Conservation (phyloP, 352 stramenopile genomes). For the Hyaloperonospora brassicae region DNA sequence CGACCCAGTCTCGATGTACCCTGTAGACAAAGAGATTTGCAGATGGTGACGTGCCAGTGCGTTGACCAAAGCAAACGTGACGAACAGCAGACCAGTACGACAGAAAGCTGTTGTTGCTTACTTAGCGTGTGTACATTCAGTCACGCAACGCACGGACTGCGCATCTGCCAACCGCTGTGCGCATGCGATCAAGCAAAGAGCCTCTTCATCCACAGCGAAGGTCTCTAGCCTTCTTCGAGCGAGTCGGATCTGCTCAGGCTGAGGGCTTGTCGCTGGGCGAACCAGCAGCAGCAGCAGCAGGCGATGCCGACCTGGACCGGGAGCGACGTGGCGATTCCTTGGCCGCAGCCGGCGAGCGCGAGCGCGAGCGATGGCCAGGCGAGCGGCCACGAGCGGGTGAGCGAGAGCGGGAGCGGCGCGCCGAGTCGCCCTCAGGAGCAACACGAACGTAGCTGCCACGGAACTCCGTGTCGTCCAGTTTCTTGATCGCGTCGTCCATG, state of each 20-base stretch:
- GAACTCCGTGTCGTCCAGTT: slow-evolving; percentile 86
- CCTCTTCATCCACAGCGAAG: slow-evolving; percentile 1
- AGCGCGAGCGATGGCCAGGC: slow-evolving; percentile 54
- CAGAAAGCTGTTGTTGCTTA: slow-evolving; percentile 22
- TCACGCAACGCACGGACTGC: slow-evolving; percentile 20
- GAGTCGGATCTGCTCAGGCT: slow-evolving; percentile 34
- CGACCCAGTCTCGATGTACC: too few relatives aligned
- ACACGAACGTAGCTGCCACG: slow-evolving; percentile 77
- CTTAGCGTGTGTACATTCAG: slow-evolving; percentile 15
- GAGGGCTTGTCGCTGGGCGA: slow-evolving; percentile 68
- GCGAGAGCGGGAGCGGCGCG: slow-evolving; percentile 46
- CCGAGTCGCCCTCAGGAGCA: slow-evolving; percentile 33
- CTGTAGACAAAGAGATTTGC: too few relatives aligned
- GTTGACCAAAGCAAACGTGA: too few relatives aligned
- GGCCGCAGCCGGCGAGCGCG: slow-evolving; percentile 51
- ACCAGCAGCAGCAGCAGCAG: slow-evolving; percentile 25
- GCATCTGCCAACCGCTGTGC: slow-evolving; percentile 7
- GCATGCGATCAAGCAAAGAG: slow-evolving; percentile 3
- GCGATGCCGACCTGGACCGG: slow-evolving; percentile 57
- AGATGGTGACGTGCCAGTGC: too few relatives aligned
- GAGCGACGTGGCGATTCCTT: slow-evolving; percentile 60
- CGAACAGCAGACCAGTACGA: slow-evolving; percentile 8
- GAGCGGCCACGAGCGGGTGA: slow-evolving; percentile 52
- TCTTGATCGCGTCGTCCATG: slow-evolving; percentile 78
- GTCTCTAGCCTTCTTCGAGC: slow-evolving; percentile 13